Base-by-base conservation (phyloP, 495 filamentous ascomycete species). In the Clohesyomyces aquaticus region DNA sequence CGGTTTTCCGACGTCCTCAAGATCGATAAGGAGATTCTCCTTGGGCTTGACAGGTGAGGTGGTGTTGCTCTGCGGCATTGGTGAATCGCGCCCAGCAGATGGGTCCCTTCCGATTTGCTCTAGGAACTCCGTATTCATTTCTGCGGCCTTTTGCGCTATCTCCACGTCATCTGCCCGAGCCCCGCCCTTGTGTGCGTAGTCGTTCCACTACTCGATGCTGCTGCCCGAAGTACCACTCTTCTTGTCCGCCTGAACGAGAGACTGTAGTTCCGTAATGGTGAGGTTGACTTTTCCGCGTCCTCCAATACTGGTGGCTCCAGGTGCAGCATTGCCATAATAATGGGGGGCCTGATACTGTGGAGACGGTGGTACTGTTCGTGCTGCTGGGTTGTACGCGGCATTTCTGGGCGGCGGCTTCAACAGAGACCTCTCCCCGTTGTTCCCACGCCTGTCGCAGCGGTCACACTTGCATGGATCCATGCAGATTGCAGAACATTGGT, bases 391-490 rank as follows among this genome's bases (percentile, higher is more conserved):
- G 59, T 12, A 42, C 11, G 21, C 26, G 25, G 11, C 4, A 22
- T 41, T 19, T 26, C 6, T 55, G 12, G 42, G 61, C 2, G 43
- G 1, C n/a, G 23, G 52, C 25, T 52, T 53, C 52, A 64, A 42
- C 14, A 51, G 42, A 3, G 51, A 1, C 48, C 29, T 42, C 28
- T 27, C n/a, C 2, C 58, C 48, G 28, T 61, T 25, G 16, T 41
- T n/a, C n/a, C n/a, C 25, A 4, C 47, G 26, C 11, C 28, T 19
- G 3, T 53, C 58, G 26, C 58, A 61, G 47, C 43, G 18, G 11
- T 43, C 43, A 49, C 72, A 75, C 14, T 29, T 45, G 65, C 72
- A 73, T 3, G 60, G 43, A 21, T 68, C 59, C 41, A 55, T 60
- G 55, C 71, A 75, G 6, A 58, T 47, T n/a, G 16, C 54, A 21